These are phyloP conservation scores for Kockiozyma suomiensis DNA, from an alignment of 805 yeast genomes.

Conservation along the genomic window DNA sequence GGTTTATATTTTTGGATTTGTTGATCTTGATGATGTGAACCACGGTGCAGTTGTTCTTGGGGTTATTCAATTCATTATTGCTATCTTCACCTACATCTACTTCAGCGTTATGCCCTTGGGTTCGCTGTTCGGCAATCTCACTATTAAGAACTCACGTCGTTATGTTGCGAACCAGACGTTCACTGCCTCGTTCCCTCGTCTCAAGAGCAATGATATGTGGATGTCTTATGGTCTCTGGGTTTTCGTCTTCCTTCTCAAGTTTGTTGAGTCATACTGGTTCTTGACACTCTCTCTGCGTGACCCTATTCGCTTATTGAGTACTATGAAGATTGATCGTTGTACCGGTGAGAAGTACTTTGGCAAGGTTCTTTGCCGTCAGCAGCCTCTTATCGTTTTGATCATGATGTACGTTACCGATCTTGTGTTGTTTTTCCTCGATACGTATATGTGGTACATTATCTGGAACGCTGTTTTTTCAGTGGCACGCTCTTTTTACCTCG, in stretches of 20 bases:
- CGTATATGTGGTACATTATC: slow-evolving; percentile 97
- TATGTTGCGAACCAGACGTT: slow-evolving; percentile 93
- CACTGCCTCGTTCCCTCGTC: slow-evolving; percentile 84
- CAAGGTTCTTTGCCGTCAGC: slow-evolving; percentile 72
- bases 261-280: slow-evolving; percentile 88
- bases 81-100: slow-evolving; percentile 79
- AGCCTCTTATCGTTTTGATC: slow-evolving; percentile 86
- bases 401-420: slow-evolving; percentile 91
- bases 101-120: slow-evolving; percentile 96
- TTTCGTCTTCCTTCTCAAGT: slow-evolving; percentile 85
- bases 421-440: slow-evolving; percentile 95
- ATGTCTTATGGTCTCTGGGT: slow-evolving; percentile 92
- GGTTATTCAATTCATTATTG: slow-evolving; percentile 85
- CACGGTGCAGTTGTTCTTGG: slow-evolving; percentile 76
- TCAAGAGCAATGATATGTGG: slow-evolving; percentile 91
- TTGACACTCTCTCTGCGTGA: slow-evolving; percentile 87
- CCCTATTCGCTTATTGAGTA: slow-evolving; percentile 87
- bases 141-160: slow-evolving; percentile 82
- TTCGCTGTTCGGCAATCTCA: slow-evolving; percentile 89
- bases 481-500: slow-evolving; percentile 97
- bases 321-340: slow-evolving; percentile 82
- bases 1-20: slow-evolving; percentile 80
- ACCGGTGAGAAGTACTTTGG: slow-evolving; percentile 93
- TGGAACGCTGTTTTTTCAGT: slow-evolving; percentile 94
- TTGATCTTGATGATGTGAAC: slow-evolving; percentile 66